Conservation (phyloP, 2,329 filamentous ascomycete species). For the Microcyclospora tardicrescens region DNA sequence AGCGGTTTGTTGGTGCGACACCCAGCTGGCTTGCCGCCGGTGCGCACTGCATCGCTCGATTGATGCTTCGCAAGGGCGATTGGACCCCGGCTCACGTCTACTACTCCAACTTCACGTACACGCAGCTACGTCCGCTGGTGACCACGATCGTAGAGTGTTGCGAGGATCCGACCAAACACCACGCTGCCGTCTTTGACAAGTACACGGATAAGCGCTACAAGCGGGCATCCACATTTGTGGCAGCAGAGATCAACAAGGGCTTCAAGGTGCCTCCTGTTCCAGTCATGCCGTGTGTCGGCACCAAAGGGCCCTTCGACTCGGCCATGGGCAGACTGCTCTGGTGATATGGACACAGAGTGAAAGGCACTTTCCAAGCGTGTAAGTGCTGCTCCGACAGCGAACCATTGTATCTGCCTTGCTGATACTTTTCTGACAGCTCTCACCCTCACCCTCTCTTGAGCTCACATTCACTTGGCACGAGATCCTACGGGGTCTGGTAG, state of each 20-base stretch:
- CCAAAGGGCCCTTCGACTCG: conserved; percentile 1
- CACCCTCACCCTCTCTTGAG: no score
- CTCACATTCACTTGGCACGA: no score
- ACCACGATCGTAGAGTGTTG: conserved; percentile 78
- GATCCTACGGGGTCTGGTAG: not conserved
- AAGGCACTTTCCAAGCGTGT: no score
- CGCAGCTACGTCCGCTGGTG: conserved; percentile 67
- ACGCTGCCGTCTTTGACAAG: conserved; percentile 80
- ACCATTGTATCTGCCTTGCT: no score
- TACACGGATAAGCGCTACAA: conserved; percentile 83
- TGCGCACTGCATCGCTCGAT: conserved; percentile 78
- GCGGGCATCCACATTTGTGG: conserved; percentile 66
- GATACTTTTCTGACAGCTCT: no score
- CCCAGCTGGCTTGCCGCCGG: conserved; percentile 85
- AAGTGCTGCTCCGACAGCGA: no score
- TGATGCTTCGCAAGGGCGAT: conserved; percentile 79
- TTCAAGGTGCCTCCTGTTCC: conserved; percentile 36
- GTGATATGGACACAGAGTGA: not conserved
- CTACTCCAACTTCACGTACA: conserved; percentile 86
- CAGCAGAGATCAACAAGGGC: conserved; percentile 54
- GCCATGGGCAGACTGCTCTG: conserved; percentile 2
- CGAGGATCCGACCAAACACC: conserved; percentile 65
- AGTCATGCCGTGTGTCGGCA: not conserved
- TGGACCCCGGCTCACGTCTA: conserved; percentile 78
- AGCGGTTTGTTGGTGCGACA: conserved; percentile 83